Evolutionary conservation across 305 asterid genomes (phyloP).

Genomic region (Striga hermonthica): DNA sequence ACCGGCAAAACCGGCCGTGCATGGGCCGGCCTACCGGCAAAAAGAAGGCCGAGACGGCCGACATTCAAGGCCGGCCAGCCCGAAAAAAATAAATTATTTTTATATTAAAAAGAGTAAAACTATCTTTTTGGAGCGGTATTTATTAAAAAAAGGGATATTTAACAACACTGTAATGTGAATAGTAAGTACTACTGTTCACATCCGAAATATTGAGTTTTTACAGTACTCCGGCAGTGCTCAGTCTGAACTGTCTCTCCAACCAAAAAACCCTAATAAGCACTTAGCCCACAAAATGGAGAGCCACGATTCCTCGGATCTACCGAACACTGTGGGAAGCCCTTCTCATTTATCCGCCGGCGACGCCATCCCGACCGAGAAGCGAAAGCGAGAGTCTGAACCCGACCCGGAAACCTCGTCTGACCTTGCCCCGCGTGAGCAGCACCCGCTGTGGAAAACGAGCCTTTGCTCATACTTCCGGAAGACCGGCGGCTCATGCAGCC

Average conservation of each 20-base stretch:
- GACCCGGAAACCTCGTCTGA: slow-evolving; percentile 36
- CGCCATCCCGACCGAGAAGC: slow-evolving; percentile 44
- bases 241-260: slow-evolving; percentile 30
- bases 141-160: no score
- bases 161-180: no score
- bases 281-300: slow-evolving; percentile 36
- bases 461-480: slow-evolving; percentile 85
- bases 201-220: no score
- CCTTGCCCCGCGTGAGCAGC: slow-evolving; percentile 33
- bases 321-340: slow-evolving; percentile 27
- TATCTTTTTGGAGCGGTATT: no score
- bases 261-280: slow-evolving; percentile 45
- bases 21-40: no score
- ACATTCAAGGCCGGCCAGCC: no score
- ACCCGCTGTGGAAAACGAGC: slow-evolving; percentile 75
- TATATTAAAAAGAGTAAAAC: no score
- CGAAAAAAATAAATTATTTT: no score
- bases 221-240: no score
- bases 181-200: no score
- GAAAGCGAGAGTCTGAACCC: slow-evolving; percentile 54
- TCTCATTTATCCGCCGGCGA: slow-evolving; percentile 28
- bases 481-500: slow-evolving; percentile 56
- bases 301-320: slow-evolving; percentile 36
- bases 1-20: no score
- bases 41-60: no score